phyloP scores from a whole-genome alignment of 2,329 filamentous ascomycete species.

The Chaetomium strumarium region DNA sequence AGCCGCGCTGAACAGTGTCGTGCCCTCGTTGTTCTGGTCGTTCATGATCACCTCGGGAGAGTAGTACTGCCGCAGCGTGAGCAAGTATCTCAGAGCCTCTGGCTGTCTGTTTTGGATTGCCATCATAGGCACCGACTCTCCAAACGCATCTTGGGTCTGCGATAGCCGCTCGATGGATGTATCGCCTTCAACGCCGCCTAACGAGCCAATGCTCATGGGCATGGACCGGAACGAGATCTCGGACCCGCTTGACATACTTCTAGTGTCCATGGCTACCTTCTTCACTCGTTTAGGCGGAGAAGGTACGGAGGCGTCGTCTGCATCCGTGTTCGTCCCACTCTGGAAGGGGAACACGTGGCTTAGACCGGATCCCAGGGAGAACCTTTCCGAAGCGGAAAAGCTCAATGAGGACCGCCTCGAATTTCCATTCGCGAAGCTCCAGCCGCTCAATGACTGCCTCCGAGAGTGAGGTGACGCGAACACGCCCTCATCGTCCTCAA shows the following conservation, averaged over 20 bases:
- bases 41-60: conserved; percentile 64
- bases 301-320: conserved; percentile 26
- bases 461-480: conserved; percentile 35
- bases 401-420: conserved; percentile 34
- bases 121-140: conserved; percentile 88
- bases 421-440: conserved; percentile 42
- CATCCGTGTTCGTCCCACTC: conserved; percentile 41
- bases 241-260: conserved; percentile 83
- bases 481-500: conserved; percentile 42
- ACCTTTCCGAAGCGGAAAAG: conserved; percentile 42
- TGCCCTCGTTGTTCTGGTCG: conserved; percentile 84
- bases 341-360: conserved; percentile 92
- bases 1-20: conserved; percentile 81
- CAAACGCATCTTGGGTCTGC: conserved; percentile 62
- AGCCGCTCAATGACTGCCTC: conserved; percentile 40
- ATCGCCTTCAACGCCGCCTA: conserved; percentile 75
- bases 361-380: conserved; percentile 54
- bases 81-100: conserved; percentile 69
- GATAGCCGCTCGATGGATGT: conserved; percentile 74
- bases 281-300: conserved; percentile 55
- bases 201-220: conserved; percentile 70
- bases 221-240: conserved; percentile 77
- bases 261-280: conserved; percentile 81
- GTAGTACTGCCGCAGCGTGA: conserved; percentile 73
- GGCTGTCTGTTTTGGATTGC: conserved; percentile 67